A percentile compares a stretch with the other conserved stretches of the same genome.
Conservation (phyloP, 306 rosid species). For the Trifolium pratense region DNA sequence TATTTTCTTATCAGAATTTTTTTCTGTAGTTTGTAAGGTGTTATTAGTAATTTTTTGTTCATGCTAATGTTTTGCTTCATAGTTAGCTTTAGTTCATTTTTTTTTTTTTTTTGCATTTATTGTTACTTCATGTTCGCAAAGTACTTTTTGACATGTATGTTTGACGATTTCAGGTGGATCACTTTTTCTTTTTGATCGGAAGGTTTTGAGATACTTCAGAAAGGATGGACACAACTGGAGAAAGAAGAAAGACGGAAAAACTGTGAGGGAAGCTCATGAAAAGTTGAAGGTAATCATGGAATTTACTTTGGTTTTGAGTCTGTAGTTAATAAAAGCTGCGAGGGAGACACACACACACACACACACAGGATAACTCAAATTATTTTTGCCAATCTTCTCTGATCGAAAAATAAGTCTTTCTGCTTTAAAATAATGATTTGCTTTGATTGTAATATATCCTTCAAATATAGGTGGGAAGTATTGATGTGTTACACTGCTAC, state of each 20-base stretch:
- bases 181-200: constrained; percentile 84
- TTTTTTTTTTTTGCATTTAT: constrained; percentile 23
- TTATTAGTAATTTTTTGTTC: constrained; percentile 1
- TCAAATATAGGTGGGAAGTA: constrained; percentile 78
- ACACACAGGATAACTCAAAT: background rate
- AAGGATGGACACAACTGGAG: constrained; percentile 96
- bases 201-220: constrained; percentile 86
- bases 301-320: constrained; percentile 32
- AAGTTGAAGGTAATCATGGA: constrained; percentile 73
- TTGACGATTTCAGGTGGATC: constrained; percentile 76
- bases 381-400: constrained; percentile 28
- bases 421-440: constrained; percentile 20
- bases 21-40: constrained; percentile 11
- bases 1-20: background rate
- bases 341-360: background rate
- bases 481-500: constrained; percentile 87
- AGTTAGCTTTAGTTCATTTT: constrained; percentile 6
- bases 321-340: constrained; percentile 23
- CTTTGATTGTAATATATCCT: constrained; percentile 45
- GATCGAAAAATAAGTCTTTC: constrained; percentile 14
- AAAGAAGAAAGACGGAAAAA: constrained; percentile 90
- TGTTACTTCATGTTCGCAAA: constrained; percentile 34
- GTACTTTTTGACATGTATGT: constrained; percentile 42
- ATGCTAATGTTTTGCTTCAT: constrained; percentile 29
- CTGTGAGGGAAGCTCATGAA: constrained; percentile 93